Conservation (phyloP, 345 rosid species). For the Tarenaya hassleriana region DNA sequence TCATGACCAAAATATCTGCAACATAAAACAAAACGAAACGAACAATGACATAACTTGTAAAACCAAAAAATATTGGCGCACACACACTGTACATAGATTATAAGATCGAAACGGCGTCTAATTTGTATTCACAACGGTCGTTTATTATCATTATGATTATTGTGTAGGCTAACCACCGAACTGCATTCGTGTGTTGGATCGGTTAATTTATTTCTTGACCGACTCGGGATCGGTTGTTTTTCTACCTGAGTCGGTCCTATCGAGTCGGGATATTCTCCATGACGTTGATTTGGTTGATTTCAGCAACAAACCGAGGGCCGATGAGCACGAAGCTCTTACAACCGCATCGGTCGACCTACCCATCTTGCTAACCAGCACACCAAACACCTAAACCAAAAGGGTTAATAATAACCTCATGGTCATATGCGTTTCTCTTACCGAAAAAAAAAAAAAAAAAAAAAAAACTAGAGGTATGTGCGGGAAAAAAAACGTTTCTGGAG, state of each 20-base stretch:
- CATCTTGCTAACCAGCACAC: constrained; percentile 75
- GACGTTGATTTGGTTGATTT: constrained; percentile 50
- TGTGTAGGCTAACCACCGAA: too few relatives aligned
- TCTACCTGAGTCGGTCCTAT: constrained; percentile 40
- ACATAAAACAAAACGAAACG: too few relatives aligned
- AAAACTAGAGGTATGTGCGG: too few relatives aligned
- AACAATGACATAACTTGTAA: too few relatives aligned
- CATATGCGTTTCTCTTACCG: constrained; percentile 7
- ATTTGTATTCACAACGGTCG: too few relatives aligned
- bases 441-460: not conserved
- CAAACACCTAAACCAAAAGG: constrained; percentile 53
- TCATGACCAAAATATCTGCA: too few relatives aligned
- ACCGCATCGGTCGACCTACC: constrained; percentile 64
- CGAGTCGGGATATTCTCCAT: constrained; percentile 62
- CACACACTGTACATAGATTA: too few relatives aligned
- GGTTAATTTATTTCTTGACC: constrained; percentile 19
- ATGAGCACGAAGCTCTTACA: constrained; percentile 76
- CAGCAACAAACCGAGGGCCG: constrained; percentile 65
- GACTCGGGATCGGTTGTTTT: constrained; percentile 34
- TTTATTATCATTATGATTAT: too few relatives aligned
- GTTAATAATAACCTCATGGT: constrained; percentile 8
- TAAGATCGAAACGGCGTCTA: too few relatives aligned
- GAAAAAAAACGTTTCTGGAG: too few relatives aligned
- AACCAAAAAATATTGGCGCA: too few relatives aligned
- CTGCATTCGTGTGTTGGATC: too few relatives aligned